A percentile compares a stretch with the other conserved stretches of the same genome.
These are phyloP conservation scores for Neopestalotiopsis rosae DNA, from an alignment of 2,329 filamentous ascomycete species.

Conservation along the genomic window DNA sequence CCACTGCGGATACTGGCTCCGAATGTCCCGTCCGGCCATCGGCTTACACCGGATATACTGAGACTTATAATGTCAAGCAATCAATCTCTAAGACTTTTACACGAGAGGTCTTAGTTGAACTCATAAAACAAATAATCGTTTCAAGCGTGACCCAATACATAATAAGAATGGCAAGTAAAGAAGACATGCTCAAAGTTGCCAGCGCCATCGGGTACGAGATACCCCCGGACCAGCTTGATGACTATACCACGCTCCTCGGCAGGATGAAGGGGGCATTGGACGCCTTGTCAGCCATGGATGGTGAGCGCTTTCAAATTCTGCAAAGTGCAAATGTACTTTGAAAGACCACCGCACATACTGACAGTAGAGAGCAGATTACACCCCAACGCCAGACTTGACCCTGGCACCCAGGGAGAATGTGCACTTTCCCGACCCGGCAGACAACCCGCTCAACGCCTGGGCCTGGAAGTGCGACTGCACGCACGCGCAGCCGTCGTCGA, in stretches of 20 bases:
- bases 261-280: constrained; percentile 22
- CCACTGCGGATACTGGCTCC: constrained; percentile 2
- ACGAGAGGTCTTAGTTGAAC: background rate
- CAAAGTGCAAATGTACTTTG: background rate
- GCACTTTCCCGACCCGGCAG: constrained; percentile 35
- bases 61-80: background rate
- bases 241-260: constrained; percentile 32
- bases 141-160: background rate
- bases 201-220: constrained; percentile 35
- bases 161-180: constrained; percentile 18
- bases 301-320: constrained; percentile 9
- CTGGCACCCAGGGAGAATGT: constrained; percentile 29
- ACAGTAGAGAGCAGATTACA: constrained; percentile 37
- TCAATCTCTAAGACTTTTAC: too few species aligned
- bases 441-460: constrained; percentile 47
- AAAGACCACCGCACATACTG: constrained; percentile 26
- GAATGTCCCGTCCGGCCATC: constrained; percentile 5
- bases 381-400: constrained; percentile 29
- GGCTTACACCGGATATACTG: constrained; percentile 5
- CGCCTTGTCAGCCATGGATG: constrained; percentile 23
- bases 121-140: too few species aligned
- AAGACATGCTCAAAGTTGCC: constrained; percentile 29
- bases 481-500: constrained; percentile 32
- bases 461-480: constrained; percentile 45
- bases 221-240: constrained; percentile 31